Evolutionary conservation across 2,329 filamentous ascomycete genomes (phyloP), one percentile per base, ranked within the genome.

Genomic region (Cryphonectria carpinicola): DNA sequence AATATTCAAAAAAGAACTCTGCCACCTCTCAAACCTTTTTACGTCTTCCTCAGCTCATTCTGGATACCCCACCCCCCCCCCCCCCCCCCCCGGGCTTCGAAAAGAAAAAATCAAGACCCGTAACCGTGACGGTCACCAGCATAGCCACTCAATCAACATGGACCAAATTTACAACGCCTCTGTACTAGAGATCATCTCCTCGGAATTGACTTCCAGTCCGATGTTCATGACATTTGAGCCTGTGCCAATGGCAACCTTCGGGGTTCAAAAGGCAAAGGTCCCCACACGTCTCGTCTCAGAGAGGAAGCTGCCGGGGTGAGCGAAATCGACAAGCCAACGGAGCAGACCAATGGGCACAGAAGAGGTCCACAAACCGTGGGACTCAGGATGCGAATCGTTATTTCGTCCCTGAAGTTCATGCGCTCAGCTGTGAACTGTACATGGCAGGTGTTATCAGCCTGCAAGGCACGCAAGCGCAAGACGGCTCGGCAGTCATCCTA

Each of bases 371-470:
- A 28, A 49, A 14, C n/a, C 28, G 25, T 37, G 43, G 28, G 7
- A 14, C 4, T 32, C 41, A 49, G 17, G 6, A 17, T 32, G 28
- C 17, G 49, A 49, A 58, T 39, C n/a, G 22, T 58, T n/a, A 25
- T n/a, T 3, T 14, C 46, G 39, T 65, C 49, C 62, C 62, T 69
- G 62, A 19, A 22, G 4, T 39, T 39, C 25, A 46, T 39, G n/a
- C n/a, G 49, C 60, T 56, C 61, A 65, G 28, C 46, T 56, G 46
- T 56, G n/a, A 19, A 49, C 52, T 63, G 25, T 37, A 69, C 49
- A 52, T 61, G 67, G 67, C 62, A 69, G 67, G 67, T 60, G 67
- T 32, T 35, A 60, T n/a, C 39, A 60, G 49, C 17, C n/a, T 25
- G 22, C 22, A 39, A 32, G 19, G 39, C 39, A n/a, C 11, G 19